These are phyloP conservation scores for Schizosaccharomyces octosporus DNA, from an alignment of 805 yeast species.

Conservation along the genomic window DNA sequence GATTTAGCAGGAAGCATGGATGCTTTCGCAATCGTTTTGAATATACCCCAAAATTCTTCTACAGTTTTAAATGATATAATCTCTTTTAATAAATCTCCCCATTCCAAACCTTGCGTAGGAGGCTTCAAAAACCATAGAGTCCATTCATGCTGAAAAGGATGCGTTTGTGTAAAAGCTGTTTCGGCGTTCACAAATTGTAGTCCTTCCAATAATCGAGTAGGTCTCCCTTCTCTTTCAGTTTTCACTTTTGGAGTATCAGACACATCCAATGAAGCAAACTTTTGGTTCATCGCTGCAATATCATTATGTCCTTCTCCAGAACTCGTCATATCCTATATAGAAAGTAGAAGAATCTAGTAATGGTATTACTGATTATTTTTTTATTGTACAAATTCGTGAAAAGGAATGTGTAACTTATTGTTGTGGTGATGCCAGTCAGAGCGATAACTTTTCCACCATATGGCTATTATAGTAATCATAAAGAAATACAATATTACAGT, in stretches of 20 bases:
- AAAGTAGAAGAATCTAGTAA: too few relatives aligned
- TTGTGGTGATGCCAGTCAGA: too few relatives aligned
- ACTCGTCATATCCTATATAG: neutral
- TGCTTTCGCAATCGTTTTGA: constrained; percentile 79
- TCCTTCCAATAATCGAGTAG: neutral
- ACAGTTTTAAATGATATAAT: constrained; percentile 82
- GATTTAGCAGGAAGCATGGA: constrained; percentile 74
- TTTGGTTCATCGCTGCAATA: neutral
- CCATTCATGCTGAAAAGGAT: constrained; percentile 79
- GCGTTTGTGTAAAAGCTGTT: constrained; percentile 34
- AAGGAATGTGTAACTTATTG: too few relatives aligned
- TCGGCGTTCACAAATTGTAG: neutral
- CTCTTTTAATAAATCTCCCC: constrained; percentile 82
- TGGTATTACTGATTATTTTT: too few relatives aligned
- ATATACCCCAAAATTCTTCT: constrained; percentile 97
- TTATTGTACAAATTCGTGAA: too few relatives aligned
- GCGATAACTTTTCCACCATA: neutral
- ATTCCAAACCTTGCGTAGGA: constrained; percentile 54
- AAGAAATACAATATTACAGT: too few relatives aligned
- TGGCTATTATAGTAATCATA: neutral
- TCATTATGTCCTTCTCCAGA: neutral
- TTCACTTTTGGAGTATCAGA: neutral
- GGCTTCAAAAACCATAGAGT: constrained; percentile 97
- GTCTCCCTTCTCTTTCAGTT: neutral
- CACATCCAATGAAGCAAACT: neutral